Base-by-base conservation (phyloP, 2,329 filamentous ascomycete species). In the Orbilia quercus region DNA sequence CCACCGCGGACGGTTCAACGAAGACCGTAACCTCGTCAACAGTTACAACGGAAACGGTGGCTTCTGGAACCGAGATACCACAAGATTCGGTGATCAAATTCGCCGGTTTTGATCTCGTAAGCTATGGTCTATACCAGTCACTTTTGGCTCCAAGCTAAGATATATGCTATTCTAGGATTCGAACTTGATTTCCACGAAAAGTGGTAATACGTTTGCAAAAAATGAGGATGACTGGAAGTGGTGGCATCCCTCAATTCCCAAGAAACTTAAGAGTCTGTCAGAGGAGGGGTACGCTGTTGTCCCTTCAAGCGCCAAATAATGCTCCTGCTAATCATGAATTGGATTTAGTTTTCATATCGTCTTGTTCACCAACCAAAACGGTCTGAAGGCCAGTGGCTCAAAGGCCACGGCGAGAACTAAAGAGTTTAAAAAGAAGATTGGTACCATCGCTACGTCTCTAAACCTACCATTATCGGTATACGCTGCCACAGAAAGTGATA, bases 311-410 rank as follows among this genome's bases (percentile, higher is more conserved):
- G 36, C 57, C 23, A 12, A 18, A 60, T 53, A 23, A 23, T 11
- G 12, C 14, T 6, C 23, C 3, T 20, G 12, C 3, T 28, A 51
- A 36, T 40, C 57, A 14, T 53, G 23, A 9, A 16, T 72, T n/a
- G 11, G 34, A 57, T 54, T 74, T 77, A 91, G 90, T 28, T 96
- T 91, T 80, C 86, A 86, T 48, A 81, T 98, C 11, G 86, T 91
- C 16, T 86, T 98, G 51, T 82, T 99, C 54, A 96, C 91, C 75
- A 99, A 99, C 80, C 95, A 99, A 81, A 93, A 85, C 54, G 92
- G 90, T 12, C 84, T 99, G 47, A 90, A 86, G 14, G 82, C 98
- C 1, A 90, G 90, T 75, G 85, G 87, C 16, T 87, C 90, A 3
- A 91, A 90, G 76, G 82, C 82, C 28, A 85, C 88, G 77, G 88